A percentile compares a stretch with the other conserved stretches of the same genome.
These are phyloP conservation scores for Guadua angustifolia DNA, from an alignment of 176 grass and related monocot species.

Conservation along the genomic window DNA sequence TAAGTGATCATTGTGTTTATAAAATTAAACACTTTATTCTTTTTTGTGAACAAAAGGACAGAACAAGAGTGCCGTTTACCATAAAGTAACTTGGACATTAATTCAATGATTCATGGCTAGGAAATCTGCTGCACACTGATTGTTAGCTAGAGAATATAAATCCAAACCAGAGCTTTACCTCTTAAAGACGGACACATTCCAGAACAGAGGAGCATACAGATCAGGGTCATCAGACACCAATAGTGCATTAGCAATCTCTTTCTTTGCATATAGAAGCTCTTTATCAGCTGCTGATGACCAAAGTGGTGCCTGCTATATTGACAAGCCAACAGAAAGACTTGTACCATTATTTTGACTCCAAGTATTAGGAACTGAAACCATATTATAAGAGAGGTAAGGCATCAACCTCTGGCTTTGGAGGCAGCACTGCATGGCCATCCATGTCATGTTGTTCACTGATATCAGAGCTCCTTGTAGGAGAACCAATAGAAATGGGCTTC, in stretches of 20 bases:
- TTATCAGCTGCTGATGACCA: constrained; percentile 67
- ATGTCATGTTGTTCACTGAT: constrained; percentile 25
- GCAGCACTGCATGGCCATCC: constrained; percentile 1
- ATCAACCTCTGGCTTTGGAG: constrained; percentile 50
- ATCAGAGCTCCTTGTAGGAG: constrained; percentile 39
- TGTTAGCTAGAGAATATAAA: constrained; percentile 21
- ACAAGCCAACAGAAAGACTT: constrained; percentile 12
- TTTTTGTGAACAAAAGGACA: neutral
- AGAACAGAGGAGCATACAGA: constrained; percentile 67
- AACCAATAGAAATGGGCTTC: constrained; percentile 58
- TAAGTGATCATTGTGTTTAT: neutral
- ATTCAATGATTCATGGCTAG: neutral
- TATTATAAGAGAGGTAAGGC: constrained; percentile 10
- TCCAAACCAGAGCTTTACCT: constrained; percentile 46
- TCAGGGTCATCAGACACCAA: constrained; percentile 58
- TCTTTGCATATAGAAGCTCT: constrained; percentile 80
- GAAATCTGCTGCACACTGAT: neutral
- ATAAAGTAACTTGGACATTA: neutral
- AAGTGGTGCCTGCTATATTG: constrained; percentile 53
- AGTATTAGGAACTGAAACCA: neutral
- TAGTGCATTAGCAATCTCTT: constrained; percentile 59
- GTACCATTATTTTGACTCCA: constrained; percentile 14
- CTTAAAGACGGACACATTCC: constrained; percentile 72
- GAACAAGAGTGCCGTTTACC: neutral
- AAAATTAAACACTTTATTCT: neutral